These are phyloP conservation scores for Globisporangium paddicum DNA, from an alignment of 352 stramenopile genomes.

Conservation along the genomic window DNA sequence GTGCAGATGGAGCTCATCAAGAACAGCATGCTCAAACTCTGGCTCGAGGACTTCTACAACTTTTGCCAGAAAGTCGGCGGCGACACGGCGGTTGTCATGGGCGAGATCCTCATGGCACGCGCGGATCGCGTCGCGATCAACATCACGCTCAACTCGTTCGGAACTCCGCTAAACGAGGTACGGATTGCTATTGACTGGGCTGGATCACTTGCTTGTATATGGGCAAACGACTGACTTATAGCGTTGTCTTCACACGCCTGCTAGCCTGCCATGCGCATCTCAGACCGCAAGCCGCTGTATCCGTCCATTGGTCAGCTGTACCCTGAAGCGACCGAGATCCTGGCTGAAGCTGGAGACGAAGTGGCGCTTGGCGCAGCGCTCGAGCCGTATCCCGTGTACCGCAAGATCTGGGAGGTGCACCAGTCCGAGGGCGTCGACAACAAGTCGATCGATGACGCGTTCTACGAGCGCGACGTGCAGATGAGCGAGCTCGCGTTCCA, in stretches of 20 bases:
- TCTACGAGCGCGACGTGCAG: slow-evolving; percentile 98
- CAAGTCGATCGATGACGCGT: slow-evolving; percentile 98
- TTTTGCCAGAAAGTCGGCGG: slow-evolving; percentile 96
- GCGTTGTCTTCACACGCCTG: slow-evolving; percentile 12
- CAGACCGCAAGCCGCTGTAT: slow-evolving; percentile 96
- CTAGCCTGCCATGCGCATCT: slow-evolving; percentile 94
- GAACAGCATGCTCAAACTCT: slow-evolving; percentile 98
- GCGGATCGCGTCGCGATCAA: slow-evolving; percentile 99
- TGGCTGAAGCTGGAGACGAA: slow-evolving; percentile 93
- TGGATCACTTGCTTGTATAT: background rate
- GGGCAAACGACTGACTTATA: slow-evolving; percentile 7
- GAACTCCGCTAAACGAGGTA: slow-evolving; percentile 86
- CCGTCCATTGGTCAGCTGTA: slow-evolving; percentile 97
- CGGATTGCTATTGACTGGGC: background rate
- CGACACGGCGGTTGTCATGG: slow-evolving; percentile 97
- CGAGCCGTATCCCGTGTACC: slow-evolving; percentile 95
- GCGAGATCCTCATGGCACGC: slow-evolving; percentile 92
- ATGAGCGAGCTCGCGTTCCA: slow-evolving; percentile 98
- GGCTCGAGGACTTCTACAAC: slow-evolving; percentile 92
- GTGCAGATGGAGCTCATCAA: slow-evolving; percentile 99
- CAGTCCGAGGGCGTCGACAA: slow-evolving; percentile 90
- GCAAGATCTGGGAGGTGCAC: slow-evolving; percentile 97
- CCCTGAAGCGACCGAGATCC: slow-evolving; percentile 92
- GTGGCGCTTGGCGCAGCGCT: slow-evolving; percentile 82
- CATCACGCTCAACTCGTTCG: slow-evolving; percentile 99